Conservation (phyloP, 768 basidiomycete species). For the Boletus reticulatus region DNA sequence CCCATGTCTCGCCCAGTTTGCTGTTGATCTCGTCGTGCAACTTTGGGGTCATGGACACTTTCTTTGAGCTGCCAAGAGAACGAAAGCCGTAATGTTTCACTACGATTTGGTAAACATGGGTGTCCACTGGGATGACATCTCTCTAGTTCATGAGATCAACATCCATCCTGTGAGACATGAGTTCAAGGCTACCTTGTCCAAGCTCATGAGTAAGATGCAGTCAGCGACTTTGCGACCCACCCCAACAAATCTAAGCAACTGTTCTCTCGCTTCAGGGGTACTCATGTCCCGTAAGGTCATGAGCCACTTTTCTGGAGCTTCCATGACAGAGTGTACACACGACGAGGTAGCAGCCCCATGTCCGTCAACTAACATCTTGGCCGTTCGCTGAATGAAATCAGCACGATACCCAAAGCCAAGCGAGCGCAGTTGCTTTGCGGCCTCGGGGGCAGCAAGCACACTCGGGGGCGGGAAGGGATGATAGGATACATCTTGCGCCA, state of each 20-base stretch:
- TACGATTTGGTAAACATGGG: slow-evolving; percentile 91
- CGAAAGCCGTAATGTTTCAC: slow-evolving; percentile 72
- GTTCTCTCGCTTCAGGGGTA: slow-evolving; percentile 64
- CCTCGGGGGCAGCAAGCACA: slow-evolving; percentile 54
- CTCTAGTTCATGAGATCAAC: slow-evolving; percentile 41
- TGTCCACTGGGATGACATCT: slow-evolving; percentile 92
- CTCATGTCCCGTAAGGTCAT: slow-evolving; percentile 44
- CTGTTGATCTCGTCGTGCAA: slow-evolving; percentile 70
- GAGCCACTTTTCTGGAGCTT: slow-evolving; percentile 64
- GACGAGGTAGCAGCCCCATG: slow-evolving; percentile 32
- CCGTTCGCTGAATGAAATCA: slow-evolving; percentile 81
- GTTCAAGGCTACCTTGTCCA: slow-evolving; percentile 68
- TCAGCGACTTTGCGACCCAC: slow-evolving; percentile 98
- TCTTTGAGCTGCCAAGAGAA: slow-evolving; percentile 38
- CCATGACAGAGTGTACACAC: slow-evolving; percentile 15
- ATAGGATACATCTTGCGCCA: slow-evolving; percentile 42
- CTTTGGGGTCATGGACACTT: slow-evolving; percentile 68
- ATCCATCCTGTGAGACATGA: neutral
- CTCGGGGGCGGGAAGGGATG: slow-evolving; percentile 86
- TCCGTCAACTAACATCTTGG: slow-evolving; percentile 67
- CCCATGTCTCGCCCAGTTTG: slow-evolving; percentile 69
- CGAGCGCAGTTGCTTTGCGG: slow-evolving; percentile 63
- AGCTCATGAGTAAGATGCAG: slow-evolving; percentile 88
- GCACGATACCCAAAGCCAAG: slow-evolving; percentile 98
- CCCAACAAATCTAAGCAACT: slow-evolving; percentile 80